Evolutionary conservation across 257 asterid genomes (phyloP).

Genomic region (Ligustrum vulgare): DNA sequence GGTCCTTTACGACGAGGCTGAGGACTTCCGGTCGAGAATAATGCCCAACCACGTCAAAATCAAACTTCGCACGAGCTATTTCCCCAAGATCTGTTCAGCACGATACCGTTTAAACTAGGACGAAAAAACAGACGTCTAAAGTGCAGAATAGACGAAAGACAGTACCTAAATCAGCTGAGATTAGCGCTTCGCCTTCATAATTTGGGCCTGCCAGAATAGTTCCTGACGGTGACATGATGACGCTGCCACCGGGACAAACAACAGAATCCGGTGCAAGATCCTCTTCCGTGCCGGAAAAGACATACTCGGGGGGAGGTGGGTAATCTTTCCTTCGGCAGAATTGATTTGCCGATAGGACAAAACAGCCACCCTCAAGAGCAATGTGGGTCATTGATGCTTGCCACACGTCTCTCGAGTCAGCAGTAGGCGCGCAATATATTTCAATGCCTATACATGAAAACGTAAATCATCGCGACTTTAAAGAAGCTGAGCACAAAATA

Average conservation of each 20-base stretch:
- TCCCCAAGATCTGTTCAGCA: conserved; percentile 76
- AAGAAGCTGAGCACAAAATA: neutral
- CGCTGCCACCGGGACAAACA: conserved; percentile 95
- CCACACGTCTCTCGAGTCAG: conserved; percentile 91
- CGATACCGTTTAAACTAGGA: neutral
- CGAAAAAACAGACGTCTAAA: neutral
- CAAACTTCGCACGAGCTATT: conserved; percentile 85
- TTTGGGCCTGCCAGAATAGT: conserved; percentile 91
- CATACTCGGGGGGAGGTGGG: conserved; percentile 89
- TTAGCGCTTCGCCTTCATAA: conserved; percentile 88
- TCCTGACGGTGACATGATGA: conserved; percentile 89
- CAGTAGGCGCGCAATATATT: conserved; percentile 96
- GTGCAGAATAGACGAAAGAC: neutral
- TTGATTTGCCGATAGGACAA: conserved; percentile 91
- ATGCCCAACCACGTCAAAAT: conserved; percentile 94
- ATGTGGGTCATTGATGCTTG: conserved; percentile 97
- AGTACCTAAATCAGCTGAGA: conserved; percentile 88
- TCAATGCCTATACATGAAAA: conserved; percentile 59
- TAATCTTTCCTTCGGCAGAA: conserved; percentile 90
- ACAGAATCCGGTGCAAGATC: conserved; percentile 80
- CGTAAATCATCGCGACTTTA: conserved; percentile 9
- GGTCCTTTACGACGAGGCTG: conserved; percentile 77
- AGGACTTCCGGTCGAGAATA: conserved; percentile 90
- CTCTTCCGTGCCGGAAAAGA: conserved; percentile 67
- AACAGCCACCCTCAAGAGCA: conserved; percentile 96